Base-by-base conservation (phyloP, 768 basidiomycete genomes). In the Lyophyllum semitale region DNA sequence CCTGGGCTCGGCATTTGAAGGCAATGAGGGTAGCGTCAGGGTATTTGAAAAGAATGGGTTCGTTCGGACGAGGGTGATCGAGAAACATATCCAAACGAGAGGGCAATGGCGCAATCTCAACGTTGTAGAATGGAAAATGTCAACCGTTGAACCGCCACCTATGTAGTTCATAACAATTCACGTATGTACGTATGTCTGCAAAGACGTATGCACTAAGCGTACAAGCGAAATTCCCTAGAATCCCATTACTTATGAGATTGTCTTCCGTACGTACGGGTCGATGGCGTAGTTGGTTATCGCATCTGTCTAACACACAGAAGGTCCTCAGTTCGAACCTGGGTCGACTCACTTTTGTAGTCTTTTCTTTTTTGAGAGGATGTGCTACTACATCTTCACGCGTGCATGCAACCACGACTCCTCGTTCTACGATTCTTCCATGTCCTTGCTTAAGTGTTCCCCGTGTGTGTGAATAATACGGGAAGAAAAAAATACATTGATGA, bases 201-300 rank as follows among this genome's bases (percentile, higher is more conserved):
- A n/a, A n/a, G n/a, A n/a, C n/a, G n/a, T n/a, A n/a, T n/a, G n/a
- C n/a, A n/a, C n/a, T n/a, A n/a, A n/a, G n/a, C n/a, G n/a, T n/a
- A n/a, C n/a, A n/a, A n/a, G n/a, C n/a, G n/a, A n/a, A n/a, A n/a
- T n/a, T n/a, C n/a, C n/a, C n/a, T n/a, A n/a, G n/a, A n/a, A n/a
- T n/a, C n/a, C n/a, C n/a, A n/a, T n/a, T n/a, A n/a, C n/a, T n/a
- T n/a, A n/a, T n/a, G n/a, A n/a, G n/a, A n/a, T 18, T 57, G 22
- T 38, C 20, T 27, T 26, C 8, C 25, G 15, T 22, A 23, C 1
- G 3, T 8, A 38, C 1, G 71, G 68, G 68, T 76, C 77, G 84
- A 81, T 85, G 85, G 85, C 83, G 84, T 87, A 85, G 83, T 84
- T 87, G 84, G 84, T 87, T 86, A 87, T 87, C 85, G 83, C 85